Evolutionary conservation across 2,329 filamentous ascomycete species (phyloP).

Genomic region (Hansfordia pulvinata): DNA sequence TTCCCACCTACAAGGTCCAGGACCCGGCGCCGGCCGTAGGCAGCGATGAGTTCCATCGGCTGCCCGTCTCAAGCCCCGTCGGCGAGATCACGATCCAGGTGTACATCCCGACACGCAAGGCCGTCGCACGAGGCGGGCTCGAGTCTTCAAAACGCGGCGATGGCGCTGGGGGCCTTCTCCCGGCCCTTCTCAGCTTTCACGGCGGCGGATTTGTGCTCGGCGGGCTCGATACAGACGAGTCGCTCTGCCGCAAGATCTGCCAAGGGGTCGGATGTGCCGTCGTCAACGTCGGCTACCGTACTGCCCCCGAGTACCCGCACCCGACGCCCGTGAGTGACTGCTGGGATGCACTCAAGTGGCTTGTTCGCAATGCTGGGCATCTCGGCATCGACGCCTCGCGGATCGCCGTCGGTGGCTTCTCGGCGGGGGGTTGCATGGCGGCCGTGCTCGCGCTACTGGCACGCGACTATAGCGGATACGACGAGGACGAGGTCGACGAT

Average conservation of each 20-base stretch:
- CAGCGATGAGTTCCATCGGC: constrained; percentile 10
- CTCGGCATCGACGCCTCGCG: constrained; percentile 27
- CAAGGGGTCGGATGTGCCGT: constrained; percentile 27
- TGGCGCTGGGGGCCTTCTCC: constrained; percentile 20
- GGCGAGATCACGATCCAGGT: constrained; percentile 23
- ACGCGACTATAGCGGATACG: no score
- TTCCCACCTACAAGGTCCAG: constrained; percentile 32
- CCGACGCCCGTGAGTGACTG: constrained; percentile 34
- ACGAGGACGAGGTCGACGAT: no score
- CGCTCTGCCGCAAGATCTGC: constrained; percentile 33
- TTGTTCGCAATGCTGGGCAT: constrained; percentile 21
- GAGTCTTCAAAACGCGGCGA: no score
- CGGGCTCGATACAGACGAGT: constrained; percentile 32
- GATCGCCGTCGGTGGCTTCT: constrained; percentile 28
- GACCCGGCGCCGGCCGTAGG: constrained; percentile 28
- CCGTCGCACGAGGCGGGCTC: constrained; percentile 7
- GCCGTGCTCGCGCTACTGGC: no score
- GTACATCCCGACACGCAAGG: constrained; percentile 25
- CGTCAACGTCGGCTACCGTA: constrained; percentile 36
- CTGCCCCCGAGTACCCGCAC: constrained; percentile 34
- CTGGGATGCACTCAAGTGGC: constrained; percentile 27
- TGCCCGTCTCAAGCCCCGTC: constrained; percentile 9
- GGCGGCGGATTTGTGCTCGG: constrained; percentile 36
- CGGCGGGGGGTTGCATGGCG: constrained; percentile 28
- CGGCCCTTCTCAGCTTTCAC: constrained; percentile 34